Conservation (phyloP, 2,329 filamentous ascomycete species). For the Chaetoscypha palmicola region DNA sequence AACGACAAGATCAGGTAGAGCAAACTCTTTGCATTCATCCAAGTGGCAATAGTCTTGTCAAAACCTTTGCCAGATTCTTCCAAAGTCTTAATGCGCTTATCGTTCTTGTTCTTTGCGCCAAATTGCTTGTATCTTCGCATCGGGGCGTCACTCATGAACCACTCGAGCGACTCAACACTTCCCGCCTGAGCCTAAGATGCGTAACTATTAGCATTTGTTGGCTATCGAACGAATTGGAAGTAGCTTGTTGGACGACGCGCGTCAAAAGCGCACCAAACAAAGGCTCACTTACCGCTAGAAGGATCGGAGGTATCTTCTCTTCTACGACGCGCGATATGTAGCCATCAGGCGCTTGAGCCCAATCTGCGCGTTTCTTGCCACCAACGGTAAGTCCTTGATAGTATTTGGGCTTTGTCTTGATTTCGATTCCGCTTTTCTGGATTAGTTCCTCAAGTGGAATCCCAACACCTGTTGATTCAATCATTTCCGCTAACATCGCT, state of each 20-base stretch:
- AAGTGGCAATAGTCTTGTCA: slow-evolving; percentile 53
- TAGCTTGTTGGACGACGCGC: too few relatives aligned
- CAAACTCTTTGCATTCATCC: slow-evolving; percentile 53
- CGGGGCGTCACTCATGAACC: slow-evolving; percentile 68
- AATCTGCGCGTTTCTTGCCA: slow-evolving; percentile 67
- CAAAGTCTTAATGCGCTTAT: slow-evolving; percentile 56
- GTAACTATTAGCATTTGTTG: too few relatives aligned
- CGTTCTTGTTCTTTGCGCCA: slow-evolving; percentile 51
- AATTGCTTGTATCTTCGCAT: slow-evolving; percentile 63
- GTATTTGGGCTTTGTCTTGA: slow-evolving; percentile 58
- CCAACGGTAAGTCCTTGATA: slow-evolving; percentile 74
- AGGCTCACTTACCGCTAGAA: too few relatives aligned
- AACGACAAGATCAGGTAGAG: too few relatives aligned
- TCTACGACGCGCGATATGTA: slow-evolving; percentile 35
- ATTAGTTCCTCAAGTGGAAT: slow-evolving; percentile 62
- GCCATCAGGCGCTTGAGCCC: slow-evolving; percentile 61
- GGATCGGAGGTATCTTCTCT: slow-evolving; percentile 48
- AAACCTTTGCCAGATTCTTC: slow-evolving; percentile 54
- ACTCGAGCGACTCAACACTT: slow-evolving; percentile 64
- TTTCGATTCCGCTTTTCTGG: slow-evolving; percentile 55
- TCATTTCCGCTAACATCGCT: slow-evolving; percentile 54
- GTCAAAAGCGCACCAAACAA: too few relatives aligned
- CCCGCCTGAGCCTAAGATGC: slow-evolving; percentile 46
- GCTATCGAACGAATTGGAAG: too few relatives aligned
- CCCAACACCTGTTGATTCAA: slow-evolving; percentile 59